Evolutionary conservation across 2,329 filamentous ascomycete genomes (phyloP).

Genomic region (Hymenoscyphus linearis): DNA sequence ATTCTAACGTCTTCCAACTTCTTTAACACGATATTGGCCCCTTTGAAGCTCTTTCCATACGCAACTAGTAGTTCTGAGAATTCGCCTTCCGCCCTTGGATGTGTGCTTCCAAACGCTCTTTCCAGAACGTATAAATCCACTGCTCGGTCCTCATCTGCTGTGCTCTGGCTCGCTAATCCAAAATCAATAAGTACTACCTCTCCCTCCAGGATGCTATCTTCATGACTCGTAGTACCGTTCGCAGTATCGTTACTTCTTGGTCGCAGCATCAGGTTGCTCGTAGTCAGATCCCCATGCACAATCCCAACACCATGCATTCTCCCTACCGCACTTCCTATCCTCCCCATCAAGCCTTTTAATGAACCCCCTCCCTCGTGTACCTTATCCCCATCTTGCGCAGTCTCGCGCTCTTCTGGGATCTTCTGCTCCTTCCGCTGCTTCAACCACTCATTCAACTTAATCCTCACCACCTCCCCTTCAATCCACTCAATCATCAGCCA

Average conservation of each 20-base stretch:
- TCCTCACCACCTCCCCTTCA: slow-evolving; percentile 64
- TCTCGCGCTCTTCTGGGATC: not conserved
- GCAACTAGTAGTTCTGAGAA: slow-evolving; percentile 69
- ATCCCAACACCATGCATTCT: slow-evolving; percentile 77
- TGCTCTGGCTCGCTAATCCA: slow-evolving; percentile 75
- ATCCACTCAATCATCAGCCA: slow-evolving; percentile 87
- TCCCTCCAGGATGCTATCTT: slow-evolving; percentile 47
- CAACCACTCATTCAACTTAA: slow-evolving; percentile 65
- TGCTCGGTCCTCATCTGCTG: slow-evolving; percentile 85
- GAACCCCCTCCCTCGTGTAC: slow-evolving; percentile 39
- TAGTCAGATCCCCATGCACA: slow-evolving; percentile 93
- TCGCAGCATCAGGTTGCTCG: slow-evolving; percentile 88
- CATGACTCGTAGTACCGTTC: slow-evolving; percentile 13
- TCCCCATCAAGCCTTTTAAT: slow-evolving; percentile 59
- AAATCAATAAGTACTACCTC: slow-evolving; percentile 93
- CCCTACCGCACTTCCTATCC: slow-evolving; percentile 68
- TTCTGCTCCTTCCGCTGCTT: slow-evolving; percentile 32
- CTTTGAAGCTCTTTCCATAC: slow-evolving; percentile 72
- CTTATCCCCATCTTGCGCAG: slow-evolving; percentile 1
- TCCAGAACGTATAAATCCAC: slow-evolving; percentile 96
- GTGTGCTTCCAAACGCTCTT: slow-evolving; percentile 88
- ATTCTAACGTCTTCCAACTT: slow-evolving; percentile 87
- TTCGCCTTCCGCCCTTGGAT: slow-evolving; percentile 75
- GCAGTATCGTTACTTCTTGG: slow-evolving; percentile 11
- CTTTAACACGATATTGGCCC: slow-evolving; percentile 67